Evolutionary conservation across 257 asterid genomes (phyloP), one percentile per base, ranked within the genome.

Genomic region (Agastache rugosa): DNA sequence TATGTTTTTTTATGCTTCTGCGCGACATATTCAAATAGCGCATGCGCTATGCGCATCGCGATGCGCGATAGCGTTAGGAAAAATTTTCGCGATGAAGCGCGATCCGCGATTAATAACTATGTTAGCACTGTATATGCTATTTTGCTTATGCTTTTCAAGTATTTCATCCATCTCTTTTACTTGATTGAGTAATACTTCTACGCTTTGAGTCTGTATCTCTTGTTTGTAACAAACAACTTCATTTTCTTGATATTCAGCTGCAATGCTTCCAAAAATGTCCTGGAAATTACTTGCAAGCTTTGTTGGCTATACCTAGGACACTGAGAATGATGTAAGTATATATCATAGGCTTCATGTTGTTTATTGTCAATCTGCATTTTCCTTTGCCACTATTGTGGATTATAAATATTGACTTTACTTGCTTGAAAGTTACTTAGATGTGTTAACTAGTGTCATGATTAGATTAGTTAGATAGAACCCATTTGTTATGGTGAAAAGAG

Each of bases 251-350:
- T 77, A 39, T 78, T 63, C 89, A 93, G 97, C 86, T 94, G 79
- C 87, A 86, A 67, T 86, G 90, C 82, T 80, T 94, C 70, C 94
- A 88, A 78, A 90, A 83, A 78, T 71, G 75, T 78, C 97, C 95
- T 50, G 96, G 90, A 53, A 94, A 94, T 87, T 79, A 89, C 83
- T 83, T 92, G 62, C 99, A 94, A 83, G 97, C 99, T 72, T 77
- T 94, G 79, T 85, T 85, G 82, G 93, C 89, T 72, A 90, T 94
- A 83, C 97, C 97, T n/a, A 88, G 99, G 86, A 94, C 99, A 61
- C 90, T 94, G 71, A 83, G 99, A 80, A 94, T 94, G 99, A 94
- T 94, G 99, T 93, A 78, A 90, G 97, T 73, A 50, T 65, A 58
- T 44, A 2, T 55, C 74, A 19, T 60, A 45, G 16, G 55, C 77